Base-by-base conservation (phyloP, 2,329 filamentous ascomycete genomes). In the Phyllosticta ampelicida region DNA sequence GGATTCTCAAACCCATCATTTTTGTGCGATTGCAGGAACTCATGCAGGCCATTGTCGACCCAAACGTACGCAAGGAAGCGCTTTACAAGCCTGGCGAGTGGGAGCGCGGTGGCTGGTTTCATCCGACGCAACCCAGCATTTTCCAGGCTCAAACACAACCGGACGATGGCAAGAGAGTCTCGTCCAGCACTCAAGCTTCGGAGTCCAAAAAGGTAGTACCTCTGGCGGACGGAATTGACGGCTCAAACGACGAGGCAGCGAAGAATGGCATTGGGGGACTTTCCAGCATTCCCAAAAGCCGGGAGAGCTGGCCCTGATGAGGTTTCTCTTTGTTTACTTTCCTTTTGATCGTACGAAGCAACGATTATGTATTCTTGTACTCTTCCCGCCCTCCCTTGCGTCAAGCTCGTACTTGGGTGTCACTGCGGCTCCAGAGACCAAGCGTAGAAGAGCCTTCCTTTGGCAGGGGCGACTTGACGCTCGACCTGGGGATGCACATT, bases 81-180 rank as follows among this genome's bases (percentile, higher is more conserved):
- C 68, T 90, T 0, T 95, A 95, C 66, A 71, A 77, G 51, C 76
- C 82, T 2, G 89, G 90, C 0, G 70, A 84, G 51, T 96, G 90
- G 90, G 90, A 95, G 64, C 75, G 77, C n/a, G 90, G 90, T 3
- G 90, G 90, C 0, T 96, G 90, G 90, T 94, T 95, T 62, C 70
- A 75, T 16, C 64, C 68, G n/a, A 67, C 66, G 4, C 67, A 73
- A 58, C 66, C 70, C 56, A 69, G 71, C 58, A 63, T 71, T 0
- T 70, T 70, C 2, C 68, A 70, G 9, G 73, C 70, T 1, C 60
- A 69, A 6, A 77, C 75, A 0, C 65, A 62, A 23, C 75, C 69
- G 64, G n/a, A 44, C 4, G 0, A 44, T 8, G 16, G n/a, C 11
- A 44, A 44, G 13, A 44, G n/a, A 16, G 13, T 44, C 36, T 44